phyloP scores from a whole-genome alignment of 2,329 filamentous ascomycete species.

The Calycina marina region DNA sequence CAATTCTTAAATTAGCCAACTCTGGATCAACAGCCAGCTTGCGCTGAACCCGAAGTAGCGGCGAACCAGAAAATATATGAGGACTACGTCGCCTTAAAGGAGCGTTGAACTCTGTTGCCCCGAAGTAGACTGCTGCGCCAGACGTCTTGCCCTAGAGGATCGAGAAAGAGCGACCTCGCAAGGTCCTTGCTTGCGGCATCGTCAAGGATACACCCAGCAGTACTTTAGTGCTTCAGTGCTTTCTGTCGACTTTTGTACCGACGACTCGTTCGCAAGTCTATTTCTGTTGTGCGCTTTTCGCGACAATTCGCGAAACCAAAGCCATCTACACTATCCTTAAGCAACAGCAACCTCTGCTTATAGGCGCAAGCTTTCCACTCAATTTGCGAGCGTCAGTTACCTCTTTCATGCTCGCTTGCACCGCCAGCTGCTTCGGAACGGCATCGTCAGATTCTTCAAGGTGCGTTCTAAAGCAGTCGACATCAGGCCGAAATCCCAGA shows the following conservation, averaged over 20 bases:
- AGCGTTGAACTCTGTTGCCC: neutral
- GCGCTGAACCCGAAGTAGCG: neutral
- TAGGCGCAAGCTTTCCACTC: neutral
- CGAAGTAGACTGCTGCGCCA: neutral
- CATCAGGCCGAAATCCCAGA: too few species aligned
- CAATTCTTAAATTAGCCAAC: constrained; percentile 4
- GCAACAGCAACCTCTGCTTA: too few species aligned
- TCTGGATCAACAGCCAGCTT: constrained; percentile 8
- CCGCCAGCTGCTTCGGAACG: too few species aligned
- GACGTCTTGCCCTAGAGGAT: constrained; percentile 1
- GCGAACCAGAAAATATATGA: neutral
- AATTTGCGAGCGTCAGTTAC: neutral
- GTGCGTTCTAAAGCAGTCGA: too few species aligned
- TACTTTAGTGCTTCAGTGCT: too few species aligned
- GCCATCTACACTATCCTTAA: neutral
- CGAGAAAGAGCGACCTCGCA: constrained; percentile 14
- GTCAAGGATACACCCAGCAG: constrained; percentile 18
- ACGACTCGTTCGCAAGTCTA: constrained; percentile 7
- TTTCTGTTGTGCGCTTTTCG: neutral
- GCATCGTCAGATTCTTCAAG: too few species aligned
- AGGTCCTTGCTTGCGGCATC: constrained; percentile 16
- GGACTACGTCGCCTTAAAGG: neutral
- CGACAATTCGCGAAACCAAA: neutral
- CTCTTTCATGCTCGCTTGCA: too few species aligned
- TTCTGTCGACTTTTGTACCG: too few species aligned